A percentile compares a stretch with the other conserved stretches of the same genome.
Evolutionary conservation across 306 rosid species (phyloP).

Genomic region (Cucurbita moschata): DNA sequence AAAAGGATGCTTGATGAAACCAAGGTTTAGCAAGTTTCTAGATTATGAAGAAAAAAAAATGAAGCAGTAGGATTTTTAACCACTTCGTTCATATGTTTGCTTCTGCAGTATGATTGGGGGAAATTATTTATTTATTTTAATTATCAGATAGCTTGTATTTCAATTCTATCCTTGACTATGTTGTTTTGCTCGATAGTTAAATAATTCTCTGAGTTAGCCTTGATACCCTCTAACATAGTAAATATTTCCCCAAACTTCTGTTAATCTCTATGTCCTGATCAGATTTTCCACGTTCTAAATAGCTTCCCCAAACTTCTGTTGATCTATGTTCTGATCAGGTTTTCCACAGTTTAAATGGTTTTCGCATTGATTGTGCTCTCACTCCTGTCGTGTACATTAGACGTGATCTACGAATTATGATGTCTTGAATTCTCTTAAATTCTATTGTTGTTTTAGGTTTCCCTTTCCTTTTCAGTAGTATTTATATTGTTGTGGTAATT

Average conservation of each 20-base stretch:
- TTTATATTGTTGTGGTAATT: neutral
- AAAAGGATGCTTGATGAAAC: neutral
- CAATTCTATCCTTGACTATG: neutral
- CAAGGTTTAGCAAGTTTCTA: neutral
- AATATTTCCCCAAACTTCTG: neutral
- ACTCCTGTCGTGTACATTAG: too few species aligned
- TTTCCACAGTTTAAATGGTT: neutral
- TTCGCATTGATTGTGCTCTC: too few species aligned
- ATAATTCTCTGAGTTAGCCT: neutral
- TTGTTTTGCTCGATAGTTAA: neutral
- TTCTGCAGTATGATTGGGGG: neutral
- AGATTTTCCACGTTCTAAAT: neutral
- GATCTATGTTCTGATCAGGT: neutral
- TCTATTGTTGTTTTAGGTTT: too few species aligned
- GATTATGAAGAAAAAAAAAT: neutral
- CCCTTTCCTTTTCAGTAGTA: too few species aligned
- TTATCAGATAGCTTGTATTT: neutral
- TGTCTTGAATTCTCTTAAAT: too few species aligned
- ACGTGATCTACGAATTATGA: too few species aligned
- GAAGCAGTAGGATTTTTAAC: neutral
- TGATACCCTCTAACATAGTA: neutral
- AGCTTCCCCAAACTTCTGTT: neutral
- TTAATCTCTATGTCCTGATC: neutral
- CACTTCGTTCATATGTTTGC: neutral
- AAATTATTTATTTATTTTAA: neutral